phyloP scores from a whole-genome alignment of 2,329 filamentous ascomycete genomes.

The Knufia petricola region DNA sequence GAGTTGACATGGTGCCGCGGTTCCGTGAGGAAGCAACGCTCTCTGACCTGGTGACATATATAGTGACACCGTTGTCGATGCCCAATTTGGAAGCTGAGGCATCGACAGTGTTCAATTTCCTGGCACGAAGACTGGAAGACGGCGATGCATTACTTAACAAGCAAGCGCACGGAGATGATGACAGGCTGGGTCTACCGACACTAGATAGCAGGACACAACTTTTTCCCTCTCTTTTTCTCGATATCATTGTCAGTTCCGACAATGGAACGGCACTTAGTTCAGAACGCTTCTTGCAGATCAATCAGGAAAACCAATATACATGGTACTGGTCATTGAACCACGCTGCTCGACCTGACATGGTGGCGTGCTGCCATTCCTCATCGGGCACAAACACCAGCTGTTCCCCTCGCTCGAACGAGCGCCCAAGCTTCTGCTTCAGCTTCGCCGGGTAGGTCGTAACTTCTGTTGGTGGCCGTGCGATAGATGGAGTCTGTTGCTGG shows the following conservation, averaged over 20 bases:
- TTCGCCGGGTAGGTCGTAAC: neutral
- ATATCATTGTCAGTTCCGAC: constrained; percentile 1
- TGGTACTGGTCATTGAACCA: neutral
- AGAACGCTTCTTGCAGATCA: constrained; percentile 1
- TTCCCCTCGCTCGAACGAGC: neutral
- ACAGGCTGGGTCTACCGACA: constrained; percentile 1
- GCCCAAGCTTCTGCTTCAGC: neutral
- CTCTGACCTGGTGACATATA: constrained; percentile 2
- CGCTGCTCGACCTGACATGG: constrained; percentile 2
- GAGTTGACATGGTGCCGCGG: neutral
- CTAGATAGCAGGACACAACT: constrained; percentile 1
- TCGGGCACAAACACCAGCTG: constrained; percentile 1
- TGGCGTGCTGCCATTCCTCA: constrained; percentile 1
- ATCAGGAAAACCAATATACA: constrained; percentile 1
- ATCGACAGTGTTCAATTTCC: constrained; percentile 27
- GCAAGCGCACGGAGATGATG: constrained; percentile 1
- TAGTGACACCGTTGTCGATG: constrained; percentile 1
- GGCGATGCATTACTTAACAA: constrained; percentile 1
- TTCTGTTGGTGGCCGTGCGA: constrained; percentile 1
- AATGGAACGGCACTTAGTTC: constrained; percentile 3
- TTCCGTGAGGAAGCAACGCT: constrained; percentile 1
- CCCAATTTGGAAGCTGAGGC: constrained; percentile 4
- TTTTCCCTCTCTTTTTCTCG: neutral
- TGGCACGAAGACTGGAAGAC: constrained; percentile 1
- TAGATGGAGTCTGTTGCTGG: constrained; percentile 1